Evolutionary conservation across 2,329 filamentous ascomycete genomes (phyloP), one percentile per base, ranked within the genome.

Genomic region (Neonectria sp.): DNA sequence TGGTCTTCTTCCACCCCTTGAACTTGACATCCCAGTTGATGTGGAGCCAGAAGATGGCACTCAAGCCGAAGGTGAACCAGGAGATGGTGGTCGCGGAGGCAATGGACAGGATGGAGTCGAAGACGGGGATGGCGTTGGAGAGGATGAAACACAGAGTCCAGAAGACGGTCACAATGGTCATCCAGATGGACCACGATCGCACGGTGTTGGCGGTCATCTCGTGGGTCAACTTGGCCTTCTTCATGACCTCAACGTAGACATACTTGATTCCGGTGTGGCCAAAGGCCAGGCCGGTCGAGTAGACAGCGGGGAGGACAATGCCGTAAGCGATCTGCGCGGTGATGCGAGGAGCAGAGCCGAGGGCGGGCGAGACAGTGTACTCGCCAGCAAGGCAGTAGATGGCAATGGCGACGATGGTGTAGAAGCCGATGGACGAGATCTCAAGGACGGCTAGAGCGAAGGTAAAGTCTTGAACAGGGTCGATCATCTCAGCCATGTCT

Each of bases 31-130:
- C 70, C 78, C 78, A 79, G 75, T 81, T 80, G 65, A 79, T 74
- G 71, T 79, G 77, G 72, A 80, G 77, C 79, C 79, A 81, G 65
- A 79, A 79, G 49, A 81, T 70, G 66, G 71, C 78, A 57, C 75
- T 76, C 73, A 81, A 75, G 59, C 79, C 79, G 71, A 81, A 81
- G 31, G 79, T 80, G 69, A 79, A 80, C 79, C 79, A 81, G 0
- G 79, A 78, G 56, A 80, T 77, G 66, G 79, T 78, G 31, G 78
- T 79, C 15, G 80, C 79, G 5, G 77, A 79, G 27, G 79, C 76
- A 48, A 81, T 80, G 33, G 77, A 76, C 45, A 81, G 63, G 71
- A 81, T 81, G 11, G 79, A 81, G 71, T 81, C 77, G 66, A 82
- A 81, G 49, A 81, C 73, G 59, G 80, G 80, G 62, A 82, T 79